Evolutionary conservation across 2,329 filamentous ascomycete species (phyloP), one percentile per base, ranked within the genome.

Genomic region (Zymoseptoria passerinii): DNA sequence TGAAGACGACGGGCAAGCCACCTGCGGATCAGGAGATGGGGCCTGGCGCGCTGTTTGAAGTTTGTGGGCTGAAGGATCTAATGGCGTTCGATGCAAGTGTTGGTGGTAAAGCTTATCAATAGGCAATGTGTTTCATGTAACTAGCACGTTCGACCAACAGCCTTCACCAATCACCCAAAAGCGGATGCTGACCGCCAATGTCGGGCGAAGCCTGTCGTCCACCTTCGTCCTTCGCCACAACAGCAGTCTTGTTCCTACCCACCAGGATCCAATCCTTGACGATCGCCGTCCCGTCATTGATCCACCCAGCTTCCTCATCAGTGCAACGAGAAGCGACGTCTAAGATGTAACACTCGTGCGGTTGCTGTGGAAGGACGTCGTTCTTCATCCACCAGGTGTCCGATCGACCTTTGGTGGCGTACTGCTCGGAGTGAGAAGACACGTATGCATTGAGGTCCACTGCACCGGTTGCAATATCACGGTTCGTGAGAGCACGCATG

Each of bases 21-120:
- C 66, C 67, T 8, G 55, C 54, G 20, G 66, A 69, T 9, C 65
- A 68, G 48, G 58, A 64, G 20, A 71, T 78, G 58, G 77, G 76
- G 0, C 79, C 80, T 0, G 74, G 73, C 55, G 76, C 75, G 58
- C 61, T 82, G 28, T 83, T 83, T 62, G 75, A 78, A 63, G 74
- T 80, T 0, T 81, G 80, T 65, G 81, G 81, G 1, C 61, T 83
- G 66, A 73, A 77, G 44, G 78, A 82, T 35, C 66, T 76, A 27
- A 77, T 81, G 67, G 75, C 75, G 4, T 76, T 83, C 65, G 81
- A 83, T 65, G 68, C 71, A 56, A 69, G 70, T 62, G 75, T 76
- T 50, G 76, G 76, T n/a, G 76, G 76, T 0, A 71, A 68, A 55
- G 69, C 70, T 28, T 70, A 70, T 53, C 53, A 63, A 52, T 65